A percentile compares a stretch with the other conserved stretches of the same genome.
These are phyloP conservation scores for Phyllosticta ampelicida DNA, from an alignment of 2,329 filamentous ascomycete species.

Conservation along the genomic window DNA sequence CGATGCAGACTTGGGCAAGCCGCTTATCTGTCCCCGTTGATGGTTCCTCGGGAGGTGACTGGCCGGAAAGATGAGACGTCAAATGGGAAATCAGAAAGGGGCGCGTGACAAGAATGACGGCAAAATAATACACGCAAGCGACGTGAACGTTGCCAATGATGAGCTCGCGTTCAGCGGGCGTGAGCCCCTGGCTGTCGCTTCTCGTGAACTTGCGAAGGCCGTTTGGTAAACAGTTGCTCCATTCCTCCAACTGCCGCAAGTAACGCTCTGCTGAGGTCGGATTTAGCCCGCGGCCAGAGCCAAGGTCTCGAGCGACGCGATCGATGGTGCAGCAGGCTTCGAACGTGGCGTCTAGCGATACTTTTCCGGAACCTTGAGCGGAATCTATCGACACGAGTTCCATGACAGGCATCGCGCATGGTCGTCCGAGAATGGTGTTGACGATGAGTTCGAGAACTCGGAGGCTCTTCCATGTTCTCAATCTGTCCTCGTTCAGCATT, in stretches of 20 bases:
- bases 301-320: background rate
- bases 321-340: background rate
- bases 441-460: slow-evolving; percentile 38
- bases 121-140: slow-evolving; percentile 49
- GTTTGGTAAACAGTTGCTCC: slow-evolving; percentile 36
- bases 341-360: slow-evolving; percentile 13
- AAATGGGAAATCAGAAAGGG: slow-evolving; percentile 45
- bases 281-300: background rate
- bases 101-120: slow-evolving; percentile 46
- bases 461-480: slow-evolving; percentile 38
- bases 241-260: slow-evolving; percentile 24
- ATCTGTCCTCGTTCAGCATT: slow-evolving; percentile 17
- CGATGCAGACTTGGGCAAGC: slow-evolving; percentile 44
- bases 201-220: slow-evolving; percentile 17
- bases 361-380: slow-evolving; percentile 13
- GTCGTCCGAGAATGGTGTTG: slow-evolving; percentile 40
- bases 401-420: slow-evolving; percentile 21
- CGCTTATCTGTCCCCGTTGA: background rate
- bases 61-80: slow-evolving; percentile 19
- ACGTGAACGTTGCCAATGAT: slow-evolving; percentile 44
- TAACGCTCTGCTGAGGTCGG: slow-evolving; percentile 12
- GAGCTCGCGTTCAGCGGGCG: slow-evolving; percentile 20
- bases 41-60: slow-evolving; percentile 18
- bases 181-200: slow-evolving; percentile 14
- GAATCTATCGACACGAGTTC: slow-evolving; percentile 14